These are phyloP conservation scores for Dipodascus geniculatus DNA, from an alignment of 805 yeast species.

Conservation along the genomic window DNA sequence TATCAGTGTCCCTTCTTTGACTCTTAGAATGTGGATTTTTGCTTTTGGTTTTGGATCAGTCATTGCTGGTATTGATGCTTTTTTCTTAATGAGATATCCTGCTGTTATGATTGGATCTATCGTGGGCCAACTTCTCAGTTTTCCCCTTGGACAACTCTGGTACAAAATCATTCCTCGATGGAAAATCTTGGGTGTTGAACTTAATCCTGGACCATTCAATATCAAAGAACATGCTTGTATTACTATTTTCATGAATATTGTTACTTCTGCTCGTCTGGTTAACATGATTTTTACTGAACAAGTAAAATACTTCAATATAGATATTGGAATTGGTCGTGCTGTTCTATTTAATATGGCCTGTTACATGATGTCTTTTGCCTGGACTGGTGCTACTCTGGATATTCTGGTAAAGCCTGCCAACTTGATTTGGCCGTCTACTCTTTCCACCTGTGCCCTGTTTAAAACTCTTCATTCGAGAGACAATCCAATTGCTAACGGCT, in stretches of 20 bases:
- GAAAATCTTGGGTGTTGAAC: slow-evolving; percentile 21
- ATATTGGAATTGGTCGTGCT: slow-evolving; percentile 45
- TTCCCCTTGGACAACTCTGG: slow-evolving; percentile 50
- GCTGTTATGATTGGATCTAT: slow-evolving; percentile 38
- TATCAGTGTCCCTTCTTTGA: slow-evolving; percentile 12
- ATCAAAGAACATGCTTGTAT: slow-evolving; percentile 52
- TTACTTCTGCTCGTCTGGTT: slow-evolving; percentile 20
- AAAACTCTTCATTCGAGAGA: slow-evolving; percentile 38
- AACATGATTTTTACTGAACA: slow-evolving; percentile 36
- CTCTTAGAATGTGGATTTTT: slow-evolving; percentile 44
- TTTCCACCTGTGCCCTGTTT: slow-evolving; percentile 48
- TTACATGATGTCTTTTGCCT: background rate
- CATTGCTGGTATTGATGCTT: slow-evolving; percentile 47
- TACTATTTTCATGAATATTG: slow-evolving; percentile 37
- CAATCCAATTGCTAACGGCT: slow-evolving; percentile 45
- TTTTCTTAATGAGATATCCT: slow-evolving; percentile 50
- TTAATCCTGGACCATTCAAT: slow-evolving; percentile 53
- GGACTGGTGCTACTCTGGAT: slow-evolving; percentile 40
- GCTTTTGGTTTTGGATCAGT: slow-evolving; percentile 41
- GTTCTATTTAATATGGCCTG: slow-evolving; percentile 53
- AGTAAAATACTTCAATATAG: slow-evolving; percentile 32
- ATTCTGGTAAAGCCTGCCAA: slow-evolving; percentile 51
- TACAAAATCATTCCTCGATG: slow-evolving; percentile 27
- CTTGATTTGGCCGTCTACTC: slow-evolving; percentile 61
- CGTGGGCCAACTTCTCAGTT: slow-evolving; percentile 50